Evolutionary conservation across 495 filamentous ascomycete species (phyloP).

Genomic region (Hypoxylon lienhwacheense): DNA sequence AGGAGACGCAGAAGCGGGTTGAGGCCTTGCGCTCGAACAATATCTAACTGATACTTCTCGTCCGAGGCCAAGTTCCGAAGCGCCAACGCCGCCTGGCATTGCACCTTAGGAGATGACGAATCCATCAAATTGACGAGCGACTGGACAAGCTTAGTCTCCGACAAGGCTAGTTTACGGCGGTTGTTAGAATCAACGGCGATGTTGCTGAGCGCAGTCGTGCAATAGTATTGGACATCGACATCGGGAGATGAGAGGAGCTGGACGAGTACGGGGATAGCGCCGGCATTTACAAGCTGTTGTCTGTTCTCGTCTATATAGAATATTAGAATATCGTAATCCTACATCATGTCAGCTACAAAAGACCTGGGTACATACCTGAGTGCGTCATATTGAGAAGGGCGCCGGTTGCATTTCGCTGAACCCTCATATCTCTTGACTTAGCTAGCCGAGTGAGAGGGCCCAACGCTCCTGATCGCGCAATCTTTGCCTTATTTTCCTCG

Average conservation of each 20-base stretch:
- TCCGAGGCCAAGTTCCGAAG: conserved; percentile 95
- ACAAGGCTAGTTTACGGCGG: conserved; percentile 84
- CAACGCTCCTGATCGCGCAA: conserved; percentile 90
- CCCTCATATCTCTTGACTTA: conserved; percentile 97
- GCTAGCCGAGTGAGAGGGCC: conserved; percentile 87
- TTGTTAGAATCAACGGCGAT: conserved; percentile 94
- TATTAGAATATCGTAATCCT: conserved; percentile 1
- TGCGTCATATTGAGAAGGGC: conserved; percentile 99
- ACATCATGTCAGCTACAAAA: conserved; percentile 5
- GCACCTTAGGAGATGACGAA: conserved; percentile 93
- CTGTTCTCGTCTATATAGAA: conserved; percentile 80
- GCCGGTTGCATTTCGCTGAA: conserved; percentile 95
- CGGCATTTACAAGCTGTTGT: conserved; percentile 93
- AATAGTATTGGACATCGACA: conserved; percentile 99
- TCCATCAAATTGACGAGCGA: conserved; percentile 96
- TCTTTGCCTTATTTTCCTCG: conserved; percentile 98
- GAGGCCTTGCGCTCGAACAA: conserved; percentile 85
- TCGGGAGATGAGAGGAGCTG: conserved; percentile 88
- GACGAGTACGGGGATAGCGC: conserved; percentile 94
- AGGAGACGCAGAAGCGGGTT: conserved; percentile 82
- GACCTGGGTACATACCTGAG: conserved; percentile 67
- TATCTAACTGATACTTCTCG: conserved; percentile 97
- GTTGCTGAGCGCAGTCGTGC: conserved; percentile 96
- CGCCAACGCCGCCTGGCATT: conserved; percentile 94
- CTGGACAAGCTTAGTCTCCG: conserved; percentile 85